These are phyloP conservation scores for Sporothrix schenckii DNA, from an alignment of 2,329 filamentous ascomycete genomes.

Conservation along the genomic window DNA sequence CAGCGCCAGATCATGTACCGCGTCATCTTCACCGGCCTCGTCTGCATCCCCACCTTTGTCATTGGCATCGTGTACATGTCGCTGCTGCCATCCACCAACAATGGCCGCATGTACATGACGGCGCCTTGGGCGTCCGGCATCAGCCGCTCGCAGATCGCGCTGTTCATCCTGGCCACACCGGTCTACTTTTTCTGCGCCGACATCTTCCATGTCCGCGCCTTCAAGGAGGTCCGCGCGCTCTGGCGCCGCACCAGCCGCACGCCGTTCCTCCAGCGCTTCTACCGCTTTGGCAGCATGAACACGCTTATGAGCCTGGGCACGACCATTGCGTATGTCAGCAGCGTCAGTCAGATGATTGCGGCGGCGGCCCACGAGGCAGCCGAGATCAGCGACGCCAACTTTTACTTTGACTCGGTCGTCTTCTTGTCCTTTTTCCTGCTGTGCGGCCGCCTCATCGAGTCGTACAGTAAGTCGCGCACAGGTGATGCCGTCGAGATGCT, in stretches of 20 bases:
- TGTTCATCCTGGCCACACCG: slow-evolving; percentile 80
- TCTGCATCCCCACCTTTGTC: slow-evolving; percentile 80
- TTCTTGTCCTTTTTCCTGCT: slow-evolving; percentile 90
- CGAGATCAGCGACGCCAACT: slow-evolving; percentile 54
- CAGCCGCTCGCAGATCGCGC: slow-evolving; percentile 73
- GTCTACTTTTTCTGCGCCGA: slow-evolving; percentile 87
- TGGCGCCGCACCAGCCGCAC: slow-evolving; percentile 77
- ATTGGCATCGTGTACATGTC: slow-evolving; percentile 93
- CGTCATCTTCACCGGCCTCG: slow-evolving; percentile 67
- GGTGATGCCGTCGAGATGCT: slow-evolving; percentile 83
- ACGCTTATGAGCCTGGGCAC: slow-evolving; percentile 89
- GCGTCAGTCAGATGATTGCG: slow-evolving; percentile 74
- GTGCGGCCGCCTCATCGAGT: slow-evolving; percentile 72
- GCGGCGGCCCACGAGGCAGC: slow-evolving; percentile 51
- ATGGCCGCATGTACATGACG: slow-evolving; percentile 68
- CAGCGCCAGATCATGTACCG: slow-evolving; percentile 69
- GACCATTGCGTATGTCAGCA: slow-evolving; percentile 83
- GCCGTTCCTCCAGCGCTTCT: slow-evolving; percentile 74
- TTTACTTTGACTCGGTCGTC: slow-evolving; percentile 91
- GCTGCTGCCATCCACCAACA: slow-evolving; percentile 64
- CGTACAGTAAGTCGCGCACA: slow-evolving; percentile 88
- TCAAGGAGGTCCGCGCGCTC: slow-evolving; percentile 76
- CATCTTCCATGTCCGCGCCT: slow-evolving; percentile 75
- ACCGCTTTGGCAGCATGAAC: slow-evolving; percentile 97
- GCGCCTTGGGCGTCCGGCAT: slow-evolving; percentile 70